Conservation (phyloP, 2,329 filamentous ascomycete species). For the Mollisiaceae sp. region DNA sequence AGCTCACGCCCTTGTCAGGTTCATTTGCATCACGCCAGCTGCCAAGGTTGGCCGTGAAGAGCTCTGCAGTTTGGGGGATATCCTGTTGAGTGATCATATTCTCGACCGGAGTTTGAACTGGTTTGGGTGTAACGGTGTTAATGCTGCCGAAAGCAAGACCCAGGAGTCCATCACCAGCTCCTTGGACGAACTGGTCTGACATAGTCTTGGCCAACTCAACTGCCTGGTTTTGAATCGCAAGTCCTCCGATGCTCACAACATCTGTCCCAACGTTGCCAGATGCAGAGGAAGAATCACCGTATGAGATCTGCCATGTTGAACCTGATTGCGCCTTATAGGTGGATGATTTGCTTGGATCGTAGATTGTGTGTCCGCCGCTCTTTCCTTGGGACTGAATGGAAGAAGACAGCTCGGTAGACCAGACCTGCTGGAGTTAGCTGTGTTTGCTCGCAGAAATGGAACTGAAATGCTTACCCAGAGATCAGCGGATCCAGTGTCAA, state of each 20-base stretch:
- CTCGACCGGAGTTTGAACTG: constrained; percentile 67
- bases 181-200: constrained; percentile 60
- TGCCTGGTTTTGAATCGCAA: constrained; percentile 64
- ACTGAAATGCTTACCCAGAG: constrained; percentile 59
- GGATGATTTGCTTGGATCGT: constrained; percentile 63
- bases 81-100: constrained; percentile 68
- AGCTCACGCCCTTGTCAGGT: constrained; percentile 51
- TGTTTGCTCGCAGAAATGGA: background rate
- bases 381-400: constrained; percentile 40
- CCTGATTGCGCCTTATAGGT: constrained; percentile 58
- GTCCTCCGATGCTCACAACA: constrained; percentile 63
- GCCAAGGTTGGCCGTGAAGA: constrained; percentile 65
- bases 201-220: constrained; percentile 67
- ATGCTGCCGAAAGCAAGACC: constrained; percentile 69
- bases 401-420: constrained; percentile 56
- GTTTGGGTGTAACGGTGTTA: constrained; percentile 63
- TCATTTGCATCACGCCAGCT: constrained; percentile 56
- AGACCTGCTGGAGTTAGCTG: constrained; percentile 48
- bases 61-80: constrained; percentile 53
- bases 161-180: constrained; percentile 66
- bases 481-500: constrained; percentile 74
- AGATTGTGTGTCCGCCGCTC: constrained; percentile 55
- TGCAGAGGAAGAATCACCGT: constrained; percentile 71
- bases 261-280: constrained; percentile 70
- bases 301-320: constrained; percentile 67